These are phyloP conservation scores for Bryoglossum gracile DNA, from an alignment of 495 filamentous ascomycete genomes.

Conservation along the genomic window DNA sequence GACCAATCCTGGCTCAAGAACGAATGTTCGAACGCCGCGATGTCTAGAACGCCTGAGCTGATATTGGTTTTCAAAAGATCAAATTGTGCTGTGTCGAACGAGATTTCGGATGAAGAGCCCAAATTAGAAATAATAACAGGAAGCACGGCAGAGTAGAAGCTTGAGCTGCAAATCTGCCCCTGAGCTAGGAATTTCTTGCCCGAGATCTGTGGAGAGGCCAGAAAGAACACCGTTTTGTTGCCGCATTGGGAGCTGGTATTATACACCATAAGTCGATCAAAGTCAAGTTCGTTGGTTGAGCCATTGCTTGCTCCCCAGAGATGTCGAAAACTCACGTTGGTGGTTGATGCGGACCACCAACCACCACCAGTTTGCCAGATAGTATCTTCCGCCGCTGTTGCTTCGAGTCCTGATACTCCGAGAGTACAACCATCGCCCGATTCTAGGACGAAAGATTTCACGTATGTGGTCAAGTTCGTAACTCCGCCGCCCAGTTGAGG, in stretches of 20 bases:
- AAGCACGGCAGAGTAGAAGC: slow-evolving; percentile 31
- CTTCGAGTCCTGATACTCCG: not conserved
- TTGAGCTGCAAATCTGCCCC: slow-evolving; percentile 23
- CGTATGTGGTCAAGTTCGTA: not conserved
- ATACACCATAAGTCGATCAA: not conserved
- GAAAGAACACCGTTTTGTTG: slow-evolving; percentile 15
- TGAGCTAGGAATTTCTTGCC: slow-evolving; percentile 2
- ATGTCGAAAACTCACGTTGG: slow-evolving; percentile 16
- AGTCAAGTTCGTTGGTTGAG: not conserved
- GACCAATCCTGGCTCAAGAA: slow-evolving; percentile 20
- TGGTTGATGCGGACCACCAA: slow-evolving; percentile 23
- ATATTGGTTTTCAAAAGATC: slow-evolving; percentile 7
- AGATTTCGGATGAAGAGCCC: slow-evolving; percentile 20
- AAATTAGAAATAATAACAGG: slow-evolving; percentile 19
- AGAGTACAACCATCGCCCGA: slow-evolving; percentile 9
- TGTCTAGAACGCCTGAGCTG: slow-evolving; percentile 1
- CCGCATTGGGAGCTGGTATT: slow-evolving; percentile 14
- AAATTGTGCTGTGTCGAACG: slow-evolving; percentile 25
- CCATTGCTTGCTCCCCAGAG: slow-evolving; percentile 3
- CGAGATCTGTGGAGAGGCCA: slow-evolving; percentile 6
- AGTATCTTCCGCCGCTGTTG: not conserved
- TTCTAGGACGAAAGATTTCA: slow-evolving; percentile 7
- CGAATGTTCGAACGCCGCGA: slow-evolving; percentile 16
- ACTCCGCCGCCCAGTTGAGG: not conserved
- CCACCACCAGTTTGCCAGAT: slow-evolving; percentile 1